These are phyloP conservation scores for Knoxia roxburghii DNA, from an alignment of 257 asterid genomes.

Conservation along the genomic window DNA sequence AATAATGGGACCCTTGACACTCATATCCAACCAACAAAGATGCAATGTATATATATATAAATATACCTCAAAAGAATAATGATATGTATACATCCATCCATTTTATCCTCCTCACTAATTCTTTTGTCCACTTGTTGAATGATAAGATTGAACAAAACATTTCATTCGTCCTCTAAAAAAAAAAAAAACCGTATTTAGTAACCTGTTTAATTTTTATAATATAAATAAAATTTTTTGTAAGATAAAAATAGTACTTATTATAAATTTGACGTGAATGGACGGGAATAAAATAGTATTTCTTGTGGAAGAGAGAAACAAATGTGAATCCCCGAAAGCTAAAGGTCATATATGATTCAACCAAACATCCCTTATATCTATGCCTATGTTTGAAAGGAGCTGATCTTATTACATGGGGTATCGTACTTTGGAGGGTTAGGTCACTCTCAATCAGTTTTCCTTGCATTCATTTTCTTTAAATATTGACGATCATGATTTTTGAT, in stretches of 20 bases:
- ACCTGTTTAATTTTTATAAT: too few species aligned
- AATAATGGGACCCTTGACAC: slow-evolving; percentile 31
- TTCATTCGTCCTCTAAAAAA: too few species aligned
- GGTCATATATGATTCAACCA: slow-evolving; percentile 11
- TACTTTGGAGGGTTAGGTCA: slow-evolving; percentile 19
- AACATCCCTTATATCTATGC: neutral
- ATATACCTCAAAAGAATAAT: slow-evolving; percentile 9
- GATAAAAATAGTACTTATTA: too few species aligned
- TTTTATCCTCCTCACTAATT: neutral
- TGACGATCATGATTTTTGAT: neutral
- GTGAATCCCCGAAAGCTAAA: slow-evolving; percentile 25
- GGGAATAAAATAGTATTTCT: slow-evolving; percentile 12
- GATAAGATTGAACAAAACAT: too few species aligned
- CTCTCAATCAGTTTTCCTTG: slow-evolving; percentile 15
- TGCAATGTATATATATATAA: neutral
- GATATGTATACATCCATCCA: slow-evolving; percentile 8
- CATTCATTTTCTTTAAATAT: neutral
- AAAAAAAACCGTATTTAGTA: too few species aligned
- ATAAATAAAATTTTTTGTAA: too few species aligned
- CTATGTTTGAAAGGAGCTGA: slow-evolving; percentile 7
- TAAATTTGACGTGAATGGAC: slow-evolving; percentile 2
- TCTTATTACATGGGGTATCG: slow-evolving; percentile 9
- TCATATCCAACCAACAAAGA: slow-evolving; percentile 22
- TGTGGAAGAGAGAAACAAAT: slow-evolving; percentile 22
- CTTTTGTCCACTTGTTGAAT: neutral